phyloP scores from a whole-genome alignment of 305 asterid genomes.

The Fraxinus sp. region DNA sequence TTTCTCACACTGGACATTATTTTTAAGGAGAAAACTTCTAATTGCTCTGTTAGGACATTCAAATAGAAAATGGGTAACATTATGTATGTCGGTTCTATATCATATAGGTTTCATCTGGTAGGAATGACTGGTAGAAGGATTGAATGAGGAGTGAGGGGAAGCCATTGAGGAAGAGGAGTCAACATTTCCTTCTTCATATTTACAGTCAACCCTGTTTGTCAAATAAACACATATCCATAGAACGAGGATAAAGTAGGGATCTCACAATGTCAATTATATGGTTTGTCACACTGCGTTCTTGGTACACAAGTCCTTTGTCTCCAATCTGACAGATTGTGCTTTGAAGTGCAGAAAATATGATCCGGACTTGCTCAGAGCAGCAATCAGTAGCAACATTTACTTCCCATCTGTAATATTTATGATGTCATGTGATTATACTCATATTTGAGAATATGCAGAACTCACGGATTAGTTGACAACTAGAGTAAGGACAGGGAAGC shows the following conservation, averaged over 20 bases:
- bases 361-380: conserved; percentile 61
- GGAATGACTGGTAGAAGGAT: background rate
- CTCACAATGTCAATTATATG: conserved; percentile 73
- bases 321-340: conserved; percentile 59
- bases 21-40: background rate
- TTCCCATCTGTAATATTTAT: conserved; percentile 63
- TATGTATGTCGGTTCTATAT: background rate
- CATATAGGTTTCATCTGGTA: background rate
- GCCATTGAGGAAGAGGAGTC: background rate
- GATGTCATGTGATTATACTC: conserved; percentile 15
- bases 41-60: background rate
- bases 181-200: background rate
- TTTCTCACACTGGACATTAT: background rate
- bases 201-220: background rate
- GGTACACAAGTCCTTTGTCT: conserved; percentile 49
- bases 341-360: conserved; percentile 68
- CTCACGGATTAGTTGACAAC: conserved; percentile 2
- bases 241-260: conserved; percentile 21
- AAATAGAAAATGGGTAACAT: background rate
- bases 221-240: background rate
- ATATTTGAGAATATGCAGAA: conserved; percentile 11
- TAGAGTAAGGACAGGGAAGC: conserved; percentile 12
- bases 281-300: conserved; percentile 52
- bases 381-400: conserved; percentile 48
- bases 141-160: background rate